phyloP scores from a whole-genome alignment of 169 alveolate species.

The Perkinsus marinus region DNA sequence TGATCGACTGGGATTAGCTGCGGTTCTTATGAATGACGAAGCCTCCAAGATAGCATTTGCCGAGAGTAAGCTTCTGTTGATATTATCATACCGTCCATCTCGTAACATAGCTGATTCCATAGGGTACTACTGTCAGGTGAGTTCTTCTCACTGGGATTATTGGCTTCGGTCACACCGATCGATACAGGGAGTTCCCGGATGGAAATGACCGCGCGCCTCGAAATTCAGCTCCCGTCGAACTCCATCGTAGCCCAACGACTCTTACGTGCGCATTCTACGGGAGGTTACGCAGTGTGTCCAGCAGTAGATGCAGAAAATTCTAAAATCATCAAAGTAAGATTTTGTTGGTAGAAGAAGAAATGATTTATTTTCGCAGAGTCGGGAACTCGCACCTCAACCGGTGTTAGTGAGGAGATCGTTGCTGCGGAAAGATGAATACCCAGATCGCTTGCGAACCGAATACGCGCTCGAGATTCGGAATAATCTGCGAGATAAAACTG shows the following conservation, averaged over 20 bases:
- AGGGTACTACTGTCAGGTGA: background rate
- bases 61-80: background rate
- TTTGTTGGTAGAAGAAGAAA: too few relatives aligned
- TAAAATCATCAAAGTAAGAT: background rate
- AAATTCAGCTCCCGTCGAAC: background rate
- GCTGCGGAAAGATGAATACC: background rate
- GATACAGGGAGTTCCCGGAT: background rate
- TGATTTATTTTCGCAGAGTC: too few relatives aligned
- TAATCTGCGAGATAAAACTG: background rate
- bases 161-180: background rate
- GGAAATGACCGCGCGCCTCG: background rate
- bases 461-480: background rate
- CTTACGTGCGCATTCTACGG: background rate
- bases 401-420: background rate
- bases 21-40: background rate
- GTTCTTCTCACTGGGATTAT: background rate
- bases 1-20: background rate
- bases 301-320: background rate
- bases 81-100: background rate
- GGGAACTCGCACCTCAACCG: background rate
- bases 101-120: background rate
- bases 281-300: background rate
- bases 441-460: background rate
- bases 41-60: background rate
- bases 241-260: background rate